Percentiles rank a stretch among this genome's conserved stretches.
These are phyloP conservation scores for Penicillium simplicissimum DNA, from an alignment of 495 filamentous ascomycete species.

Conservation along the genomic window DNA sequence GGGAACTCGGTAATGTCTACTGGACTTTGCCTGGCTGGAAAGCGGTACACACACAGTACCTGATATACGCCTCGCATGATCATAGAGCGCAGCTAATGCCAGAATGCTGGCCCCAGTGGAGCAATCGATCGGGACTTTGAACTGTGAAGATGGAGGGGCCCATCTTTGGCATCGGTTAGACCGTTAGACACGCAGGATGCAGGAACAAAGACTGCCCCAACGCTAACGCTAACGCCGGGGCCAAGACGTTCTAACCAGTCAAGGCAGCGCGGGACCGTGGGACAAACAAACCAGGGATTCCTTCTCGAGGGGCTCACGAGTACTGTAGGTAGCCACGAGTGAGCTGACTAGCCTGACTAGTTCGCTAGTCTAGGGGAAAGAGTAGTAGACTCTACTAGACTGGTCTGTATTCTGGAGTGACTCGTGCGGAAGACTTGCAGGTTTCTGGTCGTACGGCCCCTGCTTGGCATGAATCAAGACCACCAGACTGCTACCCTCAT, in stretches of 20 bases:
- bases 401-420: no score
- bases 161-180: background rate
- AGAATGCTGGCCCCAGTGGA: background rate
- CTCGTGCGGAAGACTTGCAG: no score
- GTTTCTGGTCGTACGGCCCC: background rate
- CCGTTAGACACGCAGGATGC: background rate
- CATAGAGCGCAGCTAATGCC: background rate
- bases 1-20: background rate
- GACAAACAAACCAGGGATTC: background rate
- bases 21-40: background rate
- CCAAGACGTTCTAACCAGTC: slow-evolving; percentile 1
- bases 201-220: slow-evolving; percentile 4
- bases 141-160: background rate
- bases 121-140: background rate
- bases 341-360: background rate
- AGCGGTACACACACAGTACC: no score
- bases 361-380: background rate
- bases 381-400: no score
- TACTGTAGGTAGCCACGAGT: no score
- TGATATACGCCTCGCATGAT: background rate
- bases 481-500: background rate
- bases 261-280: no score
- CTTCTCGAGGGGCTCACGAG: background rate
- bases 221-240: background rate
- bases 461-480: slow-evolving; percentile 3